phyloP scores from a whole-genome alignment of 495 filamentous ascomycete species.

The Penicillium cataractarum region DNA sequence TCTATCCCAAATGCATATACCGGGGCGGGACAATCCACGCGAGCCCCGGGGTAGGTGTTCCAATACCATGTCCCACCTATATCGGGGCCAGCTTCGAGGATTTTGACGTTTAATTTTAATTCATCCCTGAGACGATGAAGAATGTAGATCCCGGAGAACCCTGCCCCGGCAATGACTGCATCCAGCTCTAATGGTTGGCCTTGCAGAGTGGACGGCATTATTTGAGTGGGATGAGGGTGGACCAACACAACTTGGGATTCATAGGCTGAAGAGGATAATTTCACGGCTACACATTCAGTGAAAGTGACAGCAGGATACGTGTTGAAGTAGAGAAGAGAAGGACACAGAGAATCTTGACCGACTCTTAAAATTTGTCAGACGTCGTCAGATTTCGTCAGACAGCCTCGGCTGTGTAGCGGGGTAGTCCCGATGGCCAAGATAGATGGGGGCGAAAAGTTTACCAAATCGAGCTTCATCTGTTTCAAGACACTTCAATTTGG shows the following conservation, averaged over 20 bases:
- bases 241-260: background rate
- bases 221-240: background rate
- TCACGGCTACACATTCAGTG: background rate
- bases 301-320: background rate
- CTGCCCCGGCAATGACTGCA: background rate
- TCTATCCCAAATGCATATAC: slow-evolving; percentile 56
- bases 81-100: slow-evolving; percentile 49
- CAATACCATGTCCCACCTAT: slow-evolving; percentile 55
- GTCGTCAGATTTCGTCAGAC: background rate
- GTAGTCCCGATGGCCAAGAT: background rate
- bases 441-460: background rate
- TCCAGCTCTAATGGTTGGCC: background rate
- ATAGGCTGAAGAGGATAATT: background rate
- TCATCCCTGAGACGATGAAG: background rate
- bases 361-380: background rate
- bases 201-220: background rate
- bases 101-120: background rate
- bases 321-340: background rate
- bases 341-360: too few species aligned
- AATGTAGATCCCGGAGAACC: background rate
- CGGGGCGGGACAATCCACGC: slow-evolving; percentile 55
- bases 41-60: slow-evolving; percentile 53
- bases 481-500: background rate
- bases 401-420: background rate
- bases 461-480: background rate